A percentile compares a stretch with the other conserved stretches of the same genome.
Conservation (phyloP, 176 grass and related monocot genomes). For the Chloris gayana region DNA sequence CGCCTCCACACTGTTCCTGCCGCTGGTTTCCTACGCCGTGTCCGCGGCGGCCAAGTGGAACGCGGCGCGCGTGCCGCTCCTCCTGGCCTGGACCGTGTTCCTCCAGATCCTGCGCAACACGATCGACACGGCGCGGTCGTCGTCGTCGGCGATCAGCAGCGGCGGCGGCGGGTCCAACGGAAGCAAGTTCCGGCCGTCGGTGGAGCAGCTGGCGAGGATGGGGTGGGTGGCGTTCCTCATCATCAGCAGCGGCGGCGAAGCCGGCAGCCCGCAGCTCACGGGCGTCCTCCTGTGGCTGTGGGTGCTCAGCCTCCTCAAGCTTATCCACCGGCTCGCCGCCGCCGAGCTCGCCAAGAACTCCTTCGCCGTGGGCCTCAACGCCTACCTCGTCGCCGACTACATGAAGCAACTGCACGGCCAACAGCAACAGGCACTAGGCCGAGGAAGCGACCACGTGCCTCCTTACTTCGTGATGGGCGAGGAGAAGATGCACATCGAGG, state of each 20-base stretch:
- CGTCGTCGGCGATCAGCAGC: constrained; percentile 31
- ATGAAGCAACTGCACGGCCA: constrained; percentile 47
- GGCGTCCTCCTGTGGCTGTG: constrained; percentile 54
- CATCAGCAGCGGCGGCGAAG: constrained; percentile 37
- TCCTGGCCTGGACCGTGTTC: constrained; percentile 58
- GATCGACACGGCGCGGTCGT: constrained; percentile 44
- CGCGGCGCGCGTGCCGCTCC: constrained; percentile 41
- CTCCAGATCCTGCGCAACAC: constrained; percentile 62
- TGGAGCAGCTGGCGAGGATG: constrained; percentile 59
- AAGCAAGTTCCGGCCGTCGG: constrained; percentile 49
- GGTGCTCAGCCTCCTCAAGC: constrained; percentile 57
- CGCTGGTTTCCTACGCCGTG: constrained; percentile 51
- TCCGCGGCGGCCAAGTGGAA: constrained; percentile 40
- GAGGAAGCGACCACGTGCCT: constrained; percentile 14
- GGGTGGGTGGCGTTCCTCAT: constrained; percentile 63
- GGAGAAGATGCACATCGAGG: constrained; percentile 45
- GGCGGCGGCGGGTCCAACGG: constrained; percentile 5
- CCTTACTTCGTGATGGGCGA: constrained; percentile 53
- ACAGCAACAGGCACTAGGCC: neutral
- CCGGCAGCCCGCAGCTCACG: constrained; percentile 47
- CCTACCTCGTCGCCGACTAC: constrained; percentile 56
- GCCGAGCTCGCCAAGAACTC: constrained; percentile 52
- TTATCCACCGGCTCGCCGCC: constrained; percentile 51
- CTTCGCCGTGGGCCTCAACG: constrained; percentile 53
- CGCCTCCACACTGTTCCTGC: constrained; percentile 53